Evolutionary conservation across 1,139 yeast genomes (phyloP).

Genomic region (Chernovozyma aurita): DNA sequence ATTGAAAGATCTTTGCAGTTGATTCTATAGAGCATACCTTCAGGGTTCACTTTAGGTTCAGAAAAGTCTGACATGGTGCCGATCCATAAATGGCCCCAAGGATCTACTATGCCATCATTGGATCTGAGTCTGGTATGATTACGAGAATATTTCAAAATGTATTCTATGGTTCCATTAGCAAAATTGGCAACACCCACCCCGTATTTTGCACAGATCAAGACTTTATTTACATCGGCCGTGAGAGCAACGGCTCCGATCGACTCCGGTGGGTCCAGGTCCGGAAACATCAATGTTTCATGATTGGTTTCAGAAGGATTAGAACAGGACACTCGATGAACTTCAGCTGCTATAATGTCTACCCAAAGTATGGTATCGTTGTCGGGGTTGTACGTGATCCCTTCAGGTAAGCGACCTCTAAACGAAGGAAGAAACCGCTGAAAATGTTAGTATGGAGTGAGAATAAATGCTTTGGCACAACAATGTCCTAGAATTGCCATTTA

Average conservation of each 20-base stretch:
- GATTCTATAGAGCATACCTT: conserved; percentile 43
- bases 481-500: too few relatives aligned
- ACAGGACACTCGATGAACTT: conserved; percentile 45
- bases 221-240: conserved; percentile 39
- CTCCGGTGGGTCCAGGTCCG: conserved; percentile 23
- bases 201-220: conserved; percentile 49
- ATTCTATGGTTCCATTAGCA: conserved; percentile 34
- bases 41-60: conserved; percentile 24
- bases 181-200: conserved; percentile 56
- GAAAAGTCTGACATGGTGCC: conserved; percentile 70
- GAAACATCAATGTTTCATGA: conserved; percentile 40
- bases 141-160: conserved; percentile 42
- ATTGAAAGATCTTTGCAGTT: conserved; percentile 29
- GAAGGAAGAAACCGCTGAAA: conserved; percentile 28
- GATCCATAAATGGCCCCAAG: conserved; percentile 65
- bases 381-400: conserved; percentile 63
- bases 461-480: too few relatives aligned
- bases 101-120: conserved; percentile 70
- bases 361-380: conserved; percentile 56
- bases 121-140: conserved; percentile 44
- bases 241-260: conserved; percentile 63
- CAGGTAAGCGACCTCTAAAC: conserved; percentile 54
- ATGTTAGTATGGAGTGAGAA: too few relatives aligned
- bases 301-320: conserved; percentile 16
- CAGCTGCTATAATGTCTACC: conserved; percentile 64